Evolutionary conservation across 306 rosid species (phyloP).

Genomic region (Echinosophora koreensis): DNA sequence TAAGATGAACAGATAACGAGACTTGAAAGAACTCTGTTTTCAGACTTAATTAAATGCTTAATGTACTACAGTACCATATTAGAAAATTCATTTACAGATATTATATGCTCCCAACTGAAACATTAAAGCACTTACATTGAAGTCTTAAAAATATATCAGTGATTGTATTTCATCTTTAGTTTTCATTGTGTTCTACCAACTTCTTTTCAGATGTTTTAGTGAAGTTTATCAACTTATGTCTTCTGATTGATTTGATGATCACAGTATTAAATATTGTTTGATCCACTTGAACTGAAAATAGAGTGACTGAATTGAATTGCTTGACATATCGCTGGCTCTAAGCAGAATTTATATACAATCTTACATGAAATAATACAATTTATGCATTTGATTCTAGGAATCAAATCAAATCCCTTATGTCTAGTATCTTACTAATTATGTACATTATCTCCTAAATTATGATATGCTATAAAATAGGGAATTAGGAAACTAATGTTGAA

Average conservation of each 20-base stretch:
- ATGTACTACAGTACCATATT: neutral
- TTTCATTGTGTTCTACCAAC: neutral
- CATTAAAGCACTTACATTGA: neutral
- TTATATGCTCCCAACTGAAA: neutral
- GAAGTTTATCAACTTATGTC: constrained; percentile 15
- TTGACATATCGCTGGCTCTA: too few species aligned
- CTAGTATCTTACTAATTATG: too few species aligned
- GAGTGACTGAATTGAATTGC: too few species aligned
- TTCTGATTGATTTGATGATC: constrained; percentile 1
- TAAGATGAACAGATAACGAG: constrained; percentile 18
- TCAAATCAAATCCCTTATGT: too few species aligned
- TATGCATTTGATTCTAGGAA: too few species aligned
- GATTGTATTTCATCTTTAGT: constrained; percentile 8
- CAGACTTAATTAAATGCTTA: neutral
- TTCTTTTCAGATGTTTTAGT: neutral
- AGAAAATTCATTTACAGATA: constrained; percentile 3
- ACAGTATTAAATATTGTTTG: neutral
- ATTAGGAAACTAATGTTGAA: too few species aligned
- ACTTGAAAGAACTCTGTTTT: neutral
- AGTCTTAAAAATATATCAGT: neutral
- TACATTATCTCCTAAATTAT: too few species aligned
- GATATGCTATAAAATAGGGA: too few species aligned
- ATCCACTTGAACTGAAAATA: neutral
- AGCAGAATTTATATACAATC: too few species aligned
- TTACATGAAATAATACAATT: too few species aligned